Evolutionary conservation across 225 moss, liverwort and hornwort genomes (phyloP).

Genomic region (Asterella californica): DNA sequence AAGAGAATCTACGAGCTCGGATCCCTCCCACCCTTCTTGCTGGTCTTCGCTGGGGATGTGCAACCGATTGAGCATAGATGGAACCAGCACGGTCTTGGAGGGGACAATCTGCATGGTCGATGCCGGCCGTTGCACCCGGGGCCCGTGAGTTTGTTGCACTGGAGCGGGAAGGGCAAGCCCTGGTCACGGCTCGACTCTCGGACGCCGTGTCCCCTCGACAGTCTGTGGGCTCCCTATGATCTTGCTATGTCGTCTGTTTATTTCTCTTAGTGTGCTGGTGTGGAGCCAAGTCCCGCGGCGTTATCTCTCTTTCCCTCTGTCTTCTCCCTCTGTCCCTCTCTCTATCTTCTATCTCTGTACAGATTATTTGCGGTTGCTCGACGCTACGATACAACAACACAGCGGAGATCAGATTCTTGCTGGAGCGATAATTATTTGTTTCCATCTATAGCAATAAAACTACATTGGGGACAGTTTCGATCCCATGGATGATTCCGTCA

Average conservation of each 20-base stretch:
- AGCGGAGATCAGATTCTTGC: slow-evolving; percentile 11
- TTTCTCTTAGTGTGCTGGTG: slow-evolving; percentile 12
- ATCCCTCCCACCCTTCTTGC: slow-evolving; percentile 77
- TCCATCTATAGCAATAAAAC: slow-evolving; percentile 6
- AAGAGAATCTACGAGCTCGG: slow-evolving; percentile 80
- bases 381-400: slow-evolving; percentile 1
- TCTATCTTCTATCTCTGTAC: slow-evolving; percentile 11
- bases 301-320: not conserved
- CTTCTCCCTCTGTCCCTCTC: not conserved
- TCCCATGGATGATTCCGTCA: slow-evolving; percentile 9
- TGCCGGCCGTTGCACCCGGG: slow-evolving; percentile 85
- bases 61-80: slow-evolving; percentile 87
- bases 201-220: slow-evolving; percentile 40
- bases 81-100: slow-evolving; percentile 90
- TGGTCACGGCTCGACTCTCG: slow-evolving; percentile 43
- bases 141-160: slow-evolving; percentile 85
- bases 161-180: slow-evolving; percentile 90
- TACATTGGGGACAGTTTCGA: slow-evolving; percentile 5
- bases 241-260: slow-evolving; percentile 24
- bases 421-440: slow-evolving; percentile 18
- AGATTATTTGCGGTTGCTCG: slow-evolving; percentile 23
- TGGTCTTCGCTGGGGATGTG: slow-evolving; percentile 74
- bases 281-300: not conserved
- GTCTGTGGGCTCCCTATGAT: slow-evolving; percentile 49
- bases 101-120: slow-evolving; percentile 74